Conservation (phyloP, 2,329 filamentous ascomycete genomes). For the Ophiocordyceps camponoti-saundersi region DNA sequence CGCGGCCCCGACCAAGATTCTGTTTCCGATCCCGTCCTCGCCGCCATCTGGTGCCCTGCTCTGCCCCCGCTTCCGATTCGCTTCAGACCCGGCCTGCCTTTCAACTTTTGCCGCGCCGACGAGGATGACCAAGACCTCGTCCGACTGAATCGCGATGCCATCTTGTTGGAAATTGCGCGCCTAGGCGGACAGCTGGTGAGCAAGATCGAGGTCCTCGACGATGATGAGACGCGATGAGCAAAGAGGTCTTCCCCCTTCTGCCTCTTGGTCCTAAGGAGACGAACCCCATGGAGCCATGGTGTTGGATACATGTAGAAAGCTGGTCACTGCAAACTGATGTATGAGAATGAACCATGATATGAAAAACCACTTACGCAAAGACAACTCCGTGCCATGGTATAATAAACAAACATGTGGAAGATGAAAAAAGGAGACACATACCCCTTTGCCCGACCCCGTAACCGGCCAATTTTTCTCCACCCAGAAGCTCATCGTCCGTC, state of each 20-base stretch:
- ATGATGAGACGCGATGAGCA: not conserved
- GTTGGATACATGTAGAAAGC: not conserved
- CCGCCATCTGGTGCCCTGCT: slow-evolving; percentile 41
- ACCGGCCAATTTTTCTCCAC: not conserved
- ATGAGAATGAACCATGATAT: not conserved
- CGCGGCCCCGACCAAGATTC: slow-evolving; percentile 42
- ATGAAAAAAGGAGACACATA: too few species aligned
- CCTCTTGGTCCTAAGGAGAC: too few species aligned
- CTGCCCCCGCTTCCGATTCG: slow-evolving; percentile 21
- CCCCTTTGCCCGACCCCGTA: not conserved
- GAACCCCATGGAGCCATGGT: not conserved
- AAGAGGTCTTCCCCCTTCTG: not conserved
- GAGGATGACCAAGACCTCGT: slow-evolving; percentile 20
- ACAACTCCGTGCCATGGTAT: slow-evolving; percentile 21
- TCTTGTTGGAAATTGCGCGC: slow-evolving; percentile 57
- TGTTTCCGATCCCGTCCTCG: slow-evolving; percentile 27
- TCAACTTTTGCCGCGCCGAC: slow-evolving; percentile 26
- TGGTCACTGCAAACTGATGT: not conserved
- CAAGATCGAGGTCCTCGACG: slow-evolving; percentile 35
- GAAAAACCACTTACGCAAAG: not conserved
- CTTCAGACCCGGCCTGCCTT: slow-evolving; percentile 57
- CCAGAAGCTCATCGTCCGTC: slow-evolving; percentile 8
- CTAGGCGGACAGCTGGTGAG: slow-evolving; percentile 51
- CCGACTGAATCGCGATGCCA: slow-evolving; percentile 47
- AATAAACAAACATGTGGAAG: slow-evolving; percentile 11